Evolutionary conservation across 208 protist genomes (phyloP).

Genomic region (Trypanosoma theileri): DNA sequence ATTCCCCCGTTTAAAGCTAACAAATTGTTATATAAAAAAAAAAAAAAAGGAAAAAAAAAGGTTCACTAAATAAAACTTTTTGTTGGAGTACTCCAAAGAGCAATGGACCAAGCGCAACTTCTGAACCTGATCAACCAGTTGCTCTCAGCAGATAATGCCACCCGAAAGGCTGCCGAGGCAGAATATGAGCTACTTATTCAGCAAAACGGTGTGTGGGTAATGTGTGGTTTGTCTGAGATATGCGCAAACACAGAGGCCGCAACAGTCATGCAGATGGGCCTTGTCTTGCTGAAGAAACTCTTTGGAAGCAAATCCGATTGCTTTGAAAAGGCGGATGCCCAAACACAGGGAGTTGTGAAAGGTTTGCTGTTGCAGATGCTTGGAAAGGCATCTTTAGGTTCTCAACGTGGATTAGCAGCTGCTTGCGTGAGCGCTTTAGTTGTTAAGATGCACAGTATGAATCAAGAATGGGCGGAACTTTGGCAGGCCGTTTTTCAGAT

Average conservation of each 20-base stretch:
- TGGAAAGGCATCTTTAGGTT: conserved; percentile 46
- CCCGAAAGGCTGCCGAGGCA: conserved; percentile 71
- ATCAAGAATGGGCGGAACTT: conserved; percentile 74
- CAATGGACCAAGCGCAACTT: conserved; percentile 57
- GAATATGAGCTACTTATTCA: conserved; percentile 56
- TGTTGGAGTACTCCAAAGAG: not conserved
- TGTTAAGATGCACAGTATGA: conserved; percentile 51
- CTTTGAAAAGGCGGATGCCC: conserved; percentile 46
- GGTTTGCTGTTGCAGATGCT: conserved; percentile 61
- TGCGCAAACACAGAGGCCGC: conserved; percentile 48
- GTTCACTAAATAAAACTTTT: too few relatives aligned
- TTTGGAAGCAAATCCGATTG: conserved; percentile 55
- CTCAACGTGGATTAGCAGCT: conserved; percentile 58
- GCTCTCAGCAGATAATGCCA: conserved; percentile 61
- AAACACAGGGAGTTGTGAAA: conserved; percentile 52
- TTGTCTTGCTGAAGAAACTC: conserved; percentile 77
- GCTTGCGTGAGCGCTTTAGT: conserved; percentile 76
- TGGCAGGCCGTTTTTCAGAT: conserved; percentile 76
- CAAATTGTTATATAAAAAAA: not conserved
- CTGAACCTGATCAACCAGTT: conserved; percentile 43
- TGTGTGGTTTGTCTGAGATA: conserved; percentile 61
- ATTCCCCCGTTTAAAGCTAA: too few relatives aligned
- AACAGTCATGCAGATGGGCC: conserved; percentile 45
- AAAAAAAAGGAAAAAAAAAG: not conserved
- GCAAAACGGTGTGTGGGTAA: conserved; percentile 48